Conservation (phyloP, 2,329 filamentous ascomycete genomes). For the Claviceps fusiformis region DNA sequence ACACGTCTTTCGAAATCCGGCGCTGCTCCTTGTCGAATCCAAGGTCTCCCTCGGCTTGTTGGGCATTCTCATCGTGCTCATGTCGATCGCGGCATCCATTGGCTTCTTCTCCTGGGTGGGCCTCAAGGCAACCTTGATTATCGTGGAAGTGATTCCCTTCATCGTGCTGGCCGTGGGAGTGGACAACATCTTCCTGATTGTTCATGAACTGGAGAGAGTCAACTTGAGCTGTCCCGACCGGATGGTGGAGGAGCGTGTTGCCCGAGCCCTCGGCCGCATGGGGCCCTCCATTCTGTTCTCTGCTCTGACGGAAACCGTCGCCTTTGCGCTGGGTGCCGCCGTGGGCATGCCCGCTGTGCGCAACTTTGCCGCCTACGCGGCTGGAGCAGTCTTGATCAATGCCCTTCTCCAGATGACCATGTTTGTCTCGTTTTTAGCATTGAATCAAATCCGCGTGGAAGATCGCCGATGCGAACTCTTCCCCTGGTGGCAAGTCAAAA, state of each 20-base stretch:
- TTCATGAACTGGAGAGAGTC: constrained; percentile 93
- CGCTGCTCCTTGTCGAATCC: constrained; percentile 78
- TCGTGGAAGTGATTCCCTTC: constrained; percentile 96
- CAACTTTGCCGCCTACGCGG: constrained; percentile 94
- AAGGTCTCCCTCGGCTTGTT: constrained; percentile 94
- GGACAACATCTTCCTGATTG: constrained; percentile 97
- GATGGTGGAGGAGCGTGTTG: constrained; percentile 71
- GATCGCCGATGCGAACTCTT: constrained; percentile 81
- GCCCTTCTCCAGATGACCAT: constrained; percentile 94
- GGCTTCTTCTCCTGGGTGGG: constrained; percentile 86
- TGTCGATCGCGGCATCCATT: constrained; percentile 93
- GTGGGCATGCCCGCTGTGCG: constrained; percentile 96
- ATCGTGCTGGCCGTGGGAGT: constrained; percentile 92
- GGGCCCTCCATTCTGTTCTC: constrained; percentile 93
- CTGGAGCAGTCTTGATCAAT: constrained; percentile 93
- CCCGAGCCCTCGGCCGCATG: constrained; percentile 85
- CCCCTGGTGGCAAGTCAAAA: constrained; percentile 72
- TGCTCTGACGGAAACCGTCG: constrained; percentile 84
- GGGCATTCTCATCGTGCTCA: constrained; percentile 87
- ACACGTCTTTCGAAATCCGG: constrained; percentile 68
- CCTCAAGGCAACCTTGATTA: constrained; percentile 91
- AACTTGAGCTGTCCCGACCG: constrained; percentile 87
- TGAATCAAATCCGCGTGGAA: constrained; percentile 87
- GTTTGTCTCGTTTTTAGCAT: constrained; percentile 81
- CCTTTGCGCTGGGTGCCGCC: constrained; percentile 82